These are phyloP conservation scores for Coemansia sp. DNA, from an alignment of 371 early-diverging fungal genomes.

Conservation along the genomic window DNA sequence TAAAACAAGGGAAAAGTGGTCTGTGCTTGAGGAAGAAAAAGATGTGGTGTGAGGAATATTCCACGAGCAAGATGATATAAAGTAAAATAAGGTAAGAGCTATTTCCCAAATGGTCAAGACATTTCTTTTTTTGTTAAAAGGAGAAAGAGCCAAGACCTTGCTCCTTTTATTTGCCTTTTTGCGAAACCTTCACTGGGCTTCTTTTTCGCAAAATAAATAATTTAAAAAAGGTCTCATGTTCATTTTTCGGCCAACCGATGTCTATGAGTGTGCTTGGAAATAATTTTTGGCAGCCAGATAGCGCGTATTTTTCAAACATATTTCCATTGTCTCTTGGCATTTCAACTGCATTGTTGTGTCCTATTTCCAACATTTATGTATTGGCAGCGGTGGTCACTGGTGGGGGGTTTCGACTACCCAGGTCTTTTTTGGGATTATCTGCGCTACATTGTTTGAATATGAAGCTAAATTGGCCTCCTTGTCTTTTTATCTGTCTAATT, in stretches of 20 bases:
- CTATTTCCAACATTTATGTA: no score
- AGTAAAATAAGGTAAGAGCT: not conserved
- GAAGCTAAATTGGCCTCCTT: not conserved
- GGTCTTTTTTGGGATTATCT: not conserved
- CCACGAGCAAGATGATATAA: not conserved
- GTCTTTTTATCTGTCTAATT: not conserved
- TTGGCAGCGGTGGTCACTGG: no score
- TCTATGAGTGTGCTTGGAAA: no score
- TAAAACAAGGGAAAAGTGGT: not conserved
- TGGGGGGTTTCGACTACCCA: no score
- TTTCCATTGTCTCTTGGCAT: no score
- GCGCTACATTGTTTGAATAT: not conserved
- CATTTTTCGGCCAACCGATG: no score
- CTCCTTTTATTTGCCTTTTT: not conserved
- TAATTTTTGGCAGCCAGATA: no score
- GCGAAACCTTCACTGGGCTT: no score
- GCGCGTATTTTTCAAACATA: no score
- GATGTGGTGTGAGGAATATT: not conserved
- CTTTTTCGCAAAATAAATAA: no score
- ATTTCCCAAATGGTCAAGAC: not conserved
- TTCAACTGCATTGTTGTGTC: no score
- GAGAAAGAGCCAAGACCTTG: not conserved
- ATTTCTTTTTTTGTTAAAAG: not conserved
- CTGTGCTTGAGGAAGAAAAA: not conserved
- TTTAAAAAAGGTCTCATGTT: no score